These are phyloP conservation scores for Fagopyrum tataricum DNA, from an alignment of 148 eudicot genomes.

Conservation along the genomic window DNA sequence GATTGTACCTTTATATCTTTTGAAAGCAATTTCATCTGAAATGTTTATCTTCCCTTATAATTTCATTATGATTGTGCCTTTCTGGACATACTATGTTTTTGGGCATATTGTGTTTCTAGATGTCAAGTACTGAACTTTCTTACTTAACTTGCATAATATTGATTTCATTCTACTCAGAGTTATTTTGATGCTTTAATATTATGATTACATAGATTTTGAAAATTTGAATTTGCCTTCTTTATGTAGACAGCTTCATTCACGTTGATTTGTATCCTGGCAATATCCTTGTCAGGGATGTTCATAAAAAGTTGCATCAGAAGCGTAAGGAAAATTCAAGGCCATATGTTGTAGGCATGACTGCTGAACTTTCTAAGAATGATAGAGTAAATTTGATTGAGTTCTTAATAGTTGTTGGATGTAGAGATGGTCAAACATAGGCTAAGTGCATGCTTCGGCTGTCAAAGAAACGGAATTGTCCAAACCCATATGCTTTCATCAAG, in stretches of 20 bases:
- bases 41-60: too few relatives aligned
- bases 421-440: slow-evolving; percentile 90
- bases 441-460: slow-evolving; percentile 74
- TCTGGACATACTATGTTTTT: too few relatives aligned
- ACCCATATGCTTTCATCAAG: slow-evolving; percentile 75
- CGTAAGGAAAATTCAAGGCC: slow-evolving; percentile 43
- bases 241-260: slow-evolving; percentile 96
- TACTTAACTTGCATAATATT: too few relatives aligned
- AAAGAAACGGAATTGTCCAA: slow-evolving; percentile 81
- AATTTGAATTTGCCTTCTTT: slow-evolving; percentile 11
- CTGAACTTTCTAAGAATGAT: slow-evolving; percentile 82
- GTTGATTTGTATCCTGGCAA: slow-evolving; percentile 99
- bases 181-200: too few relatives aligned
- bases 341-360: slow-evolving; percentile 98
- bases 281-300: slow-evolving; percentile 71
- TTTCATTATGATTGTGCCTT: too few relatives aligned
- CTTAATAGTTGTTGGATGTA: slow-evolving; percentile 76
- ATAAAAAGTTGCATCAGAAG: slow-evolving; percentile 42
- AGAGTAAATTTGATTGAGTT: slow-evolving; percentile 69
- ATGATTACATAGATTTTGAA: not conserved
- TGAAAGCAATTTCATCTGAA: too few relatives aligned
- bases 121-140: too few relatives aligned
- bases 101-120: too few relatives aligned
- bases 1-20: too few relatives aligned
- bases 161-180: too few relatives aligned